Base-by-base conservation (phyloP, 495 filamentous ascomycete species). In the Opeltia flavorubescens region DNA sequence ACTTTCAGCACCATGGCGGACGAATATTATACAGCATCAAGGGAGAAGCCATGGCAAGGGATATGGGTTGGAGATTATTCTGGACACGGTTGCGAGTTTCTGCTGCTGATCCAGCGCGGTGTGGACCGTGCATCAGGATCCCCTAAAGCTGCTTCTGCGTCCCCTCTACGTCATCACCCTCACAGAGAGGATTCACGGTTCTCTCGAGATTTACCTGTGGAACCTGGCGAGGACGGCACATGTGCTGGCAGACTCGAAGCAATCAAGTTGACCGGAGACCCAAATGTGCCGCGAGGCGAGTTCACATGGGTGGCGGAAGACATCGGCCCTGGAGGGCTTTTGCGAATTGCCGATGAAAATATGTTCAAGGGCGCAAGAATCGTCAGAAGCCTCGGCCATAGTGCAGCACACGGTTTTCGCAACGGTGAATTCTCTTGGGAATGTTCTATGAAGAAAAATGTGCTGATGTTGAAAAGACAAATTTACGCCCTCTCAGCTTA, bases 31-130 rank as follows among this genome's bases (percentile, higher is more conserved):
- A 87, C 78, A 0, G 86, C 88, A 0, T 89, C 86, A 0, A 59
- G 61, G n/a, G 67, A 77, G 33, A 86, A 86, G 58, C 89, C 86
- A 1, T 94, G 75, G 56, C 79, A 84, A 50, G 89, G 89, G 0
- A 82, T 96, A 20, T 96, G 85, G 84, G 82, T 89, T 8, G 89
- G 89, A 4, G 87, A 95, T 56, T 95, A 93, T 56, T 79, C 77
- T 11, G 77, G 74, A 0, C 88, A 96, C 56, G 86, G 88, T 2
- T 93, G 84, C 61, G 89, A 96, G 59, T 93, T 94, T 50, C 57
- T 95, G 8, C 66, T 89, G 4, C 68, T 96, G 29, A 60, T 82
- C 46, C 89, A 96, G 60, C 70, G 71, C 13, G 79, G 84, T 28
- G 57, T 42, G 1, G 39, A 50, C 6, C 13, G n/a, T n/a, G 5